Percentiles rank a stretch among this genome's conserved stretches.
phyloP scores from a whole-genome alignment of 1,139 yeast species.

The Yamadazyma trypodendri region DNA sequence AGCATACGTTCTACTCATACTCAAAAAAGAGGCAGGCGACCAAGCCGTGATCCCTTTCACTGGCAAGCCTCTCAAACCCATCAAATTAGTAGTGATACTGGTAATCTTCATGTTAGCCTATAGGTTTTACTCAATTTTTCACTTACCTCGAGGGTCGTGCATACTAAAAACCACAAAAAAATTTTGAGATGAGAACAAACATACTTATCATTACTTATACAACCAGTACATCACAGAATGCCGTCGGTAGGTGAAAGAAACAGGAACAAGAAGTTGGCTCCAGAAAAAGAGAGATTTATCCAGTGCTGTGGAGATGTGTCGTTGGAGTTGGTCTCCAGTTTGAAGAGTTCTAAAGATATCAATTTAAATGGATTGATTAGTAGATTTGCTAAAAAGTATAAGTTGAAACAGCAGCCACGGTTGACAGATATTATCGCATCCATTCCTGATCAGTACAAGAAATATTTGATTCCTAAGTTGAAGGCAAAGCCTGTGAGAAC shows the following conservation, averaged over 20 bases:
- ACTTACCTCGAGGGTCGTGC: background rate
- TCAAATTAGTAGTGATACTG: background rate
- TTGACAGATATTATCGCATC: slow-evolving; percentile 92
- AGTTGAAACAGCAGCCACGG: slow-evolving; percentile 88
- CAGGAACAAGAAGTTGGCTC: slow-evolving; percentile 61
- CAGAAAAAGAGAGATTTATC: slow-evolving; percentile 89
- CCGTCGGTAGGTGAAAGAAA: slow-evolving; percentile 29
- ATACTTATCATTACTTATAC: background rate
- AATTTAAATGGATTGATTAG: slow-evolving; percentile 89
- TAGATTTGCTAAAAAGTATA: slow-evolving; percentile 84
- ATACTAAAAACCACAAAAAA: slow-evolving; percentile 4
- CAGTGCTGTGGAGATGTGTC: slow-evolving; percentile 95
- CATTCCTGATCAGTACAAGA: slow-evolving; percentile 94
- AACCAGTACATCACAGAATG: slow-evolving; percentile 19
- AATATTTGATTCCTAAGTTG: slow-evolving; percentile 84
- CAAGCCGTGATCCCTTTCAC: background rate
- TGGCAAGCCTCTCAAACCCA: background rate
- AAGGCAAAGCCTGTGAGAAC: slow-evolving; percentile 98
- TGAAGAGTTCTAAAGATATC: slow-evolving; percentile 73
- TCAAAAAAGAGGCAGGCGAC: background rate
- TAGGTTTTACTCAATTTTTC: slow-evolving; percentile 2
- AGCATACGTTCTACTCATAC: background rate
- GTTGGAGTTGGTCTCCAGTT: slow-evolving; percentile 76
- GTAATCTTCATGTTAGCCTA: background rate
- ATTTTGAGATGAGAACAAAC: slow-evolving; percentile 11